Evolutionary conservation across 2,329 filamentous ascomycete species (phyloP).

Genomic region (Fusarium citri): DNA sequence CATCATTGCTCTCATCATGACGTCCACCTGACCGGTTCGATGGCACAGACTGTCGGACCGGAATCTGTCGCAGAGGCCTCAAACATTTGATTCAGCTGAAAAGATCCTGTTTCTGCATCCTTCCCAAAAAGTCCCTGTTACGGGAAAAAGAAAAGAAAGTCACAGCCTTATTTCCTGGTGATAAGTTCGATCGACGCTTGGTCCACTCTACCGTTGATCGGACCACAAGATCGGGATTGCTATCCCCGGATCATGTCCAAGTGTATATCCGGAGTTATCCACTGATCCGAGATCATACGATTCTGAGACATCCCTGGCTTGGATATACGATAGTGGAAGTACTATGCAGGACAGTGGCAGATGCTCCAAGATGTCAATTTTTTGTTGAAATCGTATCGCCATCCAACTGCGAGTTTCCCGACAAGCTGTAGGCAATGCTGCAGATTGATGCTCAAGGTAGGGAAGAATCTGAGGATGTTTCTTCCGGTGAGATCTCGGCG

Average conservation of each 20-base stretch:
- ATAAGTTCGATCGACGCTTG: not conserved
- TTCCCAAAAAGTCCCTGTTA: not conserved
- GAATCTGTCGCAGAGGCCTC: not conserved
- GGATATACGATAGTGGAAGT: too few relatives aligned
- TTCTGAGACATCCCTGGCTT: not conserved
- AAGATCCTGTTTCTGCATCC: not conserved
- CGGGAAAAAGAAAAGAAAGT: not conserved
- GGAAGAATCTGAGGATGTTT: not conserved
- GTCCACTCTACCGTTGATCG: not conserved
- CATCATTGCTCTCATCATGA: not conserved
- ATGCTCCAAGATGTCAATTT: too few relatives aligned
- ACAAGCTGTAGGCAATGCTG: not conserved
- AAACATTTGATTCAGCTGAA: not conserved
- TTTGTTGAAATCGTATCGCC: too few relatives aligned
- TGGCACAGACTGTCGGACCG: not conserved
- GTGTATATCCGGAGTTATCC: not conserved
- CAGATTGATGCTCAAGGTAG: not conserved
- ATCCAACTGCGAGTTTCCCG: not conserved
- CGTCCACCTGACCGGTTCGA: not conserved
- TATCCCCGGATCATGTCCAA: not conserved
- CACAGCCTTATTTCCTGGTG: not conserved
- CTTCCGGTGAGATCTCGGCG: not conserved
- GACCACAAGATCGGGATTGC: not conserved
- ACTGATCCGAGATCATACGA: not conserved
- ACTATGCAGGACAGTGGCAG: too few relatives aligned